Conservation (phyloP, 148 eudicot genomes). For the Pouteria glomerata region DNA sequence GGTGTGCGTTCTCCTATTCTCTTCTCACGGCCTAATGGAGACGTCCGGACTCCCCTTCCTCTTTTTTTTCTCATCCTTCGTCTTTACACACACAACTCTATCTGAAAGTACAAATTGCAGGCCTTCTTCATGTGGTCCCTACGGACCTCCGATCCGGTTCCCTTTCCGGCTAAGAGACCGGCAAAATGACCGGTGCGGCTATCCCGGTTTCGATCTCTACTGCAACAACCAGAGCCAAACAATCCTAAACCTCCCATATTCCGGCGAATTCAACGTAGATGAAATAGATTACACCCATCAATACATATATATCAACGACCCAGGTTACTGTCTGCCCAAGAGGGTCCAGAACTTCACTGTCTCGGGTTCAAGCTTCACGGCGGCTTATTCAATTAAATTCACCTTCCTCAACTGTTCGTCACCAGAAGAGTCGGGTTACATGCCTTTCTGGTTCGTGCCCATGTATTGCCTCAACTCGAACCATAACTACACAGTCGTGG, state of each 20-base stretch:
- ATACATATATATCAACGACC: slow-evolving; percentile 45
- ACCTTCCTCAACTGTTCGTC: slow-evolving; percentile 44
- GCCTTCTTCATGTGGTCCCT: slow-evolving; percentile 28
- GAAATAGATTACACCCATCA: slow-evolving; percentile 40
- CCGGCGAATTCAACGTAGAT: slow-evolving; percentile 30
- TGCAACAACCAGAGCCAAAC: slow-evolving; percentile 42
- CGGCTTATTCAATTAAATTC: background rate
- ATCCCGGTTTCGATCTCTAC: slow-evolving; percentile 51
- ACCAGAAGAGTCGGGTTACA: background rate
- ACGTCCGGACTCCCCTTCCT: background rate
- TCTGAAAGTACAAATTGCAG: slow-evolving; percentile 20
- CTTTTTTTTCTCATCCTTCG: background rate
- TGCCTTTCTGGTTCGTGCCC: background rate
- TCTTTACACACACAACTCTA: background rate
- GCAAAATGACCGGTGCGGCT: slow-evolving; percentile 38
- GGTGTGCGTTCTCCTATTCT: background rate
- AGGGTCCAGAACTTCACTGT: slow-evolving; percentile 24
- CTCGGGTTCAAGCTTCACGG: slow-evolving; percentile 25
- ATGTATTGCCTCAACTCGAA: slow-evolving; percentile 31
- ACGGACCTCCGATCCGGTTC: slow-evolving; percentile 38
- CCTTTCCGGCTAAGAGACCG: slow-evolving; percentile 42
- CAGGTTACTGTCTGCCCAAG: slow-evolving; percentile 37
- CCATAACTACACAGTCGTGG: slow-evolving; percentile 24
- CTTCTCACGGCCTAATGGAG: background rate
- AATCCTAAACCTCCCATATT: slow-evolving; percentile 29